These are phyloP conservation scores for Backusella circina DNA, from an alignment of 192 early-diverging fungal genomes.

Conservation along the genomic window DNA sequence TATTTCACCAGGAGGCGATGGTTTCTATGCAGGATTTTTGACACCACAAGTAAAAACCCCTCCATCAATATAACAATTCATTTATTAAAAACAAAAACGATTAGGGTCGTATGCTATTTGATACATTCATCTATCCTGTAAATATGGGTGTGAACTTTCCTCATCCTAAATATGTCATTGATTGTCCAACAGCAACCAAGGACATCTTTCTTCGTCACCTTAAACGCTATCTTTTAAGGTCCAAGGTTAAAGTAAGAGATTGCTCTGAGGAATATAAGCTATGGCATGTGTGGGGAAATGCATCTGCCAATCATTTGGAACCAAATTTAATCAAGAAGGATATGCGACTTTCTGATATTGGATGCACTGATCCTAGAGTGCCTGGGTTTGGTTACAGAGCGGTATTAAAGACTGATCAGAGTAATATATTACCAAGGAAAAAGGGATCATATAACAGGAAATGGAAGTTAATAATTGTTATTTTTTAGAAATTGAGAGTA, in stretches of 20 bases:
- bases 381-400: slow-evolving; percentile 30
- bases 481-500: background rate
- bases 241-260: slow-evolving; percentile 70
- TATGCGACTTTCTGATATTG: slow-evolving; percentile 29
- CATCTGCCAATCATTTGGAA: slow-evolving; percentile 22
- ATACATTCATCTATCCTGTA: slow-evolving; percentile 84
- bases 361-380: slow-evolving; percentile 36
- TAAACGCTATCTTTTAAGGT: slow-evolving; percentile 72
- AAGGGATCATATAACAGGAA: too few species aligned
- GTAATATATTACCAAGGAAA: background rate
- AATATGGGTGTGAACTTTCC: slow-evolving; percentile 58
- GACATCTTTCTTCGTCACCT: slow-evolving; percentile 61
- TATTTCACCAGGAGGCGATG: slow-evolving; percentile 67
- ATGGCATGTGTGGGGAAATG: slow-evolving; percentile 74
- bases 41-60: slow-evolving; percentile 58
- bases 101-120: slow-evolving; percentile 84
- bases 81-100: background rate
- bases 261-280: slow-evolving; percentile 57
- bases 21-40: slow-evolving; percentile 80
- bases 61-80: background rate
- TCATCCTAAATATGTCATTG: slow-evolving; percentile 70
- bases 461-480: background rate
- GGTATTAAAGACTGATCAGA: background rate
- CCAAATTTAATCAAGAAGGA: slow-evolving; percentile 39
- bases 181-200: slow-evolving; percentile 61